Evolutionary conservation across 2,329 filamentous ascomycete species (phyloP), one percentile per base, ranked within the genome.

Genomic region (Elsinoe necatrix): DNA sequence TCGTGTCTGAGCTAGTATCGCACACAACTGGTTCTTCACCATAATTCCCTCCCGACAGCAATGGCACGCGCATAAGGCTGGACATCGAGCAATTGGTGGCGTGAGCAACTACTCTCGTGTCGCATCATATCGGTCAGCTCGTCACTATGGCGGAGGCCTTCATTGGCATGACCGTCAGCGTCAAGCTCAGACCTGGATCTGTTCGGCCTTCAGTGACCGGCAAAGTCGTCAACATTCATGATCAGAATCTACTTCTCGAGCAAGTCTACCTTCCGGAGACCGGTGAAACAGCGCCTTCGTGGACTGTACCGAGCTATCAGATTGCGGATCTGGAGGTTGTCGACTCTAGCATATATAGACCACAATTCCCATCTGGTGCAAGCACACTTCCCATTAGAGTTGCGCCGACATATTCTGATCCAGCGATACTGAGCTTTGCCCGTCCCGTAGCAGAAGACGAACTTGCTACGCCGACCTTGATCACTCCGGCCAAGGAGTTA

Each of bases 391-490:
- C 52, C 2, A 42, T 55, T 21, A 42, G 52, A 29, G 43, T 57
- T 39, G 50, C 56, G 20, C 56, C 58, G 16, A 56, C 56, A 0
- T 89, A 93, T 65, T 78, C 85, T n/a, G 89, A 95, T 64, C 89
- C 89, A 9, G 89, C 89, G 2, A 95, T 95, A 56, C 68, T 95
- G 45, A 90, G 87, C 66, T 80, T 88, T 67, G 69, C 69, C 18
- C 75, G 64, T 59, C 70, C 64, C 52, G 68, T 65, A 47, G 63
- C 57, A 14, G 60, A 60, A 18, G 64, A 65, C 37, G 41, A 63
- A 12, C 57, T 63, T 29, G 35, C 45, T 8, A 57, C 47, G 55
- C 59, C 31, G 23, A 61, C n/a, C 20, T 48, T 47, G 58, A 58
- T 34, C 57, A 63, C 42, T 29, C 62, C 27, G 58, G 62, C 55